These are phyloP conservation scores for Ramularia collo-cygni DNA, from an alignment of 2,329 filamentous ascomycete genomes.

Conservation along the genomic window DNA sequence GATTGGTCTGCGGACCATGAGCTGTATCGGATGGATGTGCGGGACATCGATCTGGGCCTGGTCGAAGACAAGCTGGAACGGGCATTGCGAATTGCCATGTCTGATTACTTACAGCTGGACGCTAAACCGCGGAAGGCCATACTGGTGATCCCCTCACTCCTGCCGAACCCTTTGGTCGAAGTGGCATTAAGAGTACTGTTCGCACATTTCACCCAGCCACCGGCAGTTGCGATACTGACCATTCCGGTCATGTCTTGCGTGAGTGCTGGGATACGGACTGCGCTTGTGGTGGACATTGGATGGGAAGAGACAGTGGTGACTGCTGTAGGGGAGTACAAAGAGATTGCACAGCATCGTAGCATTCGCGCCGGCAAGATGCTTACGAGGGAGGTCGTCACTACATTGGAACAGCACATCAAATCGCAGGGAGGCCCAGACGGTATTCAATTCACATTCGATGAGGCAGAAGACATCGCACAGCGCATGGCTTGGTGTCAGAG, in stretches of 20 bases:
- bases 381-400: conserved; percentile 59
- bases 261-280: conserved; percentile 77
- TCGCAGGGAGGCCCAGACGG: conserved; percentile 41
- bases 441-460: conserved; percentile 53
- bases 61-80: conserved; percentile 84
- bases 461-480: conserved; percentile 71
- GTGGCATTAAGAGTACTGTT: conserved; percentile 73
- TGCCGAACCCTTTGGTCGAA: conserved; percentile 73
- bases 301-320: conserved; percentile 88
- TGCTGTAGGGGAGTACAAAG: conserved; percentile 82
- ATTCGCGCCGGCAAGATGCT: conserved; percentile 68
- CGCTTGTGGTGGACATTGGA: conserved; percentile 79
- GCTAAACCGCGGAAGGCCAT: conserved; percentile 63
- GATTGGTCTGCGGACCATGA: conserved; percentile 61
- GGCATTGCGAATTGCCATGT: conserved; percentile 71
- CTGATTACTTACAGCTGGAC: conserved; percentile 65
- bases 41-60: conserved; percentile 66
- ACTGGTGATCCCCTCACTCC: conserved; percentile 67
- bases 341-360: conserved; percentile 64
- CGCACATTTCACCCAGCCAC: conserved; percentile 68
- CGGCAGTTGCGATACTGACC: conserved; percentile 74
- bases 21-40: conserved; percentile 72
- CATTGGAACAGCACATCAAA: conserved; percentile 53
- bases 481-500: conserved; percentile 68
- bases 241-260: conserved; percentile 66